Conservation (phyloP, 805 yeast species). For the Dipodascopsis uninucleata region DNA sequence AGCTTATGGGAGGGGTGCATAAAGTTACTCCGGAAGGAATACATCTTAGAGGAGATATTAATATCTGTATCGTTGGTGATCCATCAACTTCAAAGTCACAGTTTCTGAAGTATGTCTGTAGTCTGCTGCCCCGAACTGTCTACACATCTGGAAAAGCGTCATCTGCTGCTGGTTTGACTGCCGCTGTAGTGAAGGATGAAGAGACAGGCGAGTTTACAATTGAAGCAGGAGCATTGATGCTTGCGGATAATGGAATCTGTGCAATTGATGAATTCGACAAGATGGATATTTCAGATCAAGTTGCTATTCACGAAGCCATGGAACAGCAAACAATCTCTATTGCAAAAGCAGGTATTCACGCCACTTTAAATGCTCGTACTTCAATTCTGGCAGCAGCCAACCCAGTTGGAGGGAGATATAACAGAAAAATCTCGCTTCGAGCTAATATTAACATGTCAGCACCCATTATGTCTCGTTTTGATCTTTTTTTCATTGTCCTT, state of each 20-base stretch:
- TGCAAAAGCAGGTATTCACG: slow-evolving; percentile 98
- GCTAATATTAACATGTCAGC: slow-evolving; percentile 93
- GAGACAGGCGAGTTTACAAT: slow-evolving; percentile 96
- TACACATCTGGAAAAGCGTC: slow-evolving; percentile 98
- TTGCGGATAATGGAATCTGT: slow-evolving; percentile 97
- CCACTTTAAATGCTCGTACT: slow-evolving; percentile 93
- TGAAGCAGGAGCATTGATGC: slow-evolving; percentile 97
- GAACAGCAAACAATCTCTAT: slow-evolving; percentile 98
- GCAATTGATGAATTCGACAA: slow-evolving; percentile 98
- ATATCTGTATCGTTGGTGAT: slow-evolving; percentile 94
- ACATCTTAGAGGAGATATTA: slow-evolving; percentile 92
- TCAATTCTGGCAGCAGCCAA: slow-evolving; percentile 98
- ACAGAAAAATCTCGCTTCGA: slow-evolving; percentile 76
- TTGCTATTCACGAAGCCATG: slow-evolving; percentile 99
- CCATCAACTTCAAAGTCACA: slow-evolving; percentile 98
- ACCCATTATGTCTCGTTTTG: slow-evolving; percentile 98
- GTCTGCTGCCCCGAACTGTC: slow-evolving; percentile 88
- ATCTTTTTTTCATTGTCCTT: slow-evolving; percentile 85
- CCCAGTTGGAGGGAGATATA: slow-evolving; percentile 95
- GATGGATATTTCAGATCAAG: slow-evolving; percentile 94
- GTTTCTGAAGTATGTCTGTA: slow-evolving; percentile 86
- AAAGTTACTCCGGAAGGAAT: slow-evolving; percentile 91
- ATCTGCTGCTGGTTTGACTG: slow-evolving; percentile 97
- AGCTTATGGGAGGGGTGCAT: slow-evolving; percentile 92
- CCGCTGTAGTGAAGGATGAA: slow-evolving; percentile 95